Evolutionary conservation across 2,329 filamentous ascomycete species (phyloP).

Genomic region (Arthrobotrys pseudoclavata): DNA sequence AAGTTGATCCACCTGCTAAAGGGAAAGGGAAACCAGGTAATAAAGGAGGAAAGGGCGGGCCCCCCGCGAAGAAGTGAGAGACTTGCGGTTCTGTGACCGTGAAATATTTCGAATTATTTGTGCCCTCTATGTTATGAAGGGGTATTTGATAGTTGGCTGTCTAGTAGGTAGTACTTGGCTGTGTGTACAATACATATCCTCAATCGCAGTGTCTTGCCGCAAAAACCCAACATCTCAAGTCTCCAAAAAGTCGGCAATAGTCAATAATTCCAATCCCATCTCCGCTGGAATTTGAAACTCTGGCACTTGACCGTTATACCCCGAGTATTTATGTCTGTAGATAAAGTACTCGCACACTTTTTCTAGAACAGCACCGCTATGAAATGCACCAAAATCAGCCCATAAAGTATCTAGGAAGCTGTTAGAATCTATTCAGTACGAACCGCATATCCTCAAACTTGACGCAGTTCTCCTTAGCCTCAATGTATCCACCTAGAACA

Average conservation of each 20-base stretch:
- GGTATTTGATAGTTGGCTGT: neutral
- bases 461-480: slow-evolving; percentile 73
- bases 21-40: slow-evolving; percentile 65
- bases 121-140: neutral
- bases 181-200: slow-evolving; percentile 4
- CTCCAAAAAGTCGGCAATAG: slow-evolving; percentile 76
- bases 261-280: slow-evolving; percentile 75
- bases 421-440: slow-evolving; percentile 48
- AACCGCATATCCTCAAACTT: slow-evolving; percentile 74
- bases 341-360: slow-evolving; percentile 80
- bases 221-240: slow-evolving; percentile 1
- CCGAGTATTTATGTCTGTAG: slow-evolving; percentile 76
- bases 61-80: slow-evolving; percentile 60
- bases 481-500: slow-evolving; percentile 64
- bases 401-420: neutral
- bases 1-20: slow-evolving; percentile 69
- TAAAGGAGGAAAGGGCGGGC: slow-evolving; percentile 65
- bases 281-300: slow-evolving; percentile 79
- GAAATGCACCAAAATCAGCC: neutral
- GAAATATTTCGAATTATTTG: neutral
- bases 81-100: neutral
- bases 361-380: slow-evolving; percentile 74
- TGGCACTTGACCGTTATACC: slow-evolving; percentile 72
- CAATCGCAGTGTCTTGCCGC: neutral
- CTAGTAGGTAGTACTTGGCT: neutral